phyloP scores from a whole-genome alignment of 148 eudicot species.

The Spergularia bocconei region DNA sequence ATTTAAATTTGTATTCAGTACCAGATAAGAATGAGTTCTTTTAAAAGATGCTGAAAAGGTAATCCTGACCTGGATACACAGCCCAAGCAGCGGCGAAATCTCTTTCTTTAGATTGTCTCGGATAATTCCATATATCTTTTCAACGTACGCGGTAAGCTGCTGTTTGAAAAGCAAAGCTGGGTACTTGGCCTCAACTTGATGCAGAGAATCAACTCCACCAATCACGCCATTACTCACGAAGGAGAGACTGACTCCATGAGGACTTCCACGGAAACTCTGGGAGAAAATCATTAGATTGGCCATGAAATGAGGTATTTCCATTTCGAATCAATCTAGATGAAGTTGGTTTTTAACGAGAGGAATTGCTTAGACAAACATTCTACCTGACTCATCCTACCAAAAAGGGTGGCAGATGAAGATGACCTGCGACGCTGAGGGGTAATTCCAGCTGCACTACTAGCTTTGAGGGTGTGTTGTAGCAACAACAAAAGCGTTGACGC shows the following conservation, averaged over 20 bases:
- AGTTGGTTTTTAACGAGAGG: slow-evolving; percentile 13
- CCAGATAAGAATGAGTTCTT: slow-evolving; percentile 2
- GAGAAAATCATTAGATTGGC: neutral
- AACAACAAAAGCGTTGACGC: slow-evolving; percentile 85
- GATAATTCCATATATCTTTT: slow-evolving; percentile 92
- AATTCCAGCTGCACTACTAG: slow-evolving; percentile 89
- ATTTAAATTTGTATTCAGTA: slow-evolving; percentile 5
- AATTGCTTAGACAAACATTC: neutral
- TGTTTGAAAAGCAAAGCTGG: slow-evolving; percentile 99
- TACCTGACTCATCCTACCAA: slow-evolving; percentile 83
- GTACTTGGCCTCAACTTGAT: slow-evolving; percentile 98
- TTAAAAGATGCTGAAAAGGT: neutral
- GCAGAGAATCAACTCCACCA: slow-evolving; percentile 64
- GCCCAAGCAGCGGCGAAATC: slow-evolving; percentile 88
- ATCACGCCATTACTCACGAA: slow-evolving; percentile 48
- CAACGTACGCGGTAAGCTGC: slow-evolving; percentile 97
- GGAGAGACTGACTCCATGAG: slow-evolving; percentile 70
- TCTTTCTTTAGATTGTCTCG: slow-evolving; percentile 96
- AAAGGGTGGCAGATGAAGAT: slow-evolving; percentile 62
- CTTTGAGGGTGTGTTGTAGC: slow-evolving; percentile 92
- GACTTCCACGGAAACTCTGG: slow-evolving; percentile 88
- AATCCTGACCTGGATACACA: slow-evolving; percentile 80
- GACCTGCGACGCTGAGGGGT: slow-evolving; percentile 87
- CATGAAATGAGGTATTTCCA: neutral
- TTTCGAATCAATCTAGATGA: neutral